Base-by-base conservation (phyloP, 2,329 filamentous ascomycete species). In the Diplodia corticola region DNA sequence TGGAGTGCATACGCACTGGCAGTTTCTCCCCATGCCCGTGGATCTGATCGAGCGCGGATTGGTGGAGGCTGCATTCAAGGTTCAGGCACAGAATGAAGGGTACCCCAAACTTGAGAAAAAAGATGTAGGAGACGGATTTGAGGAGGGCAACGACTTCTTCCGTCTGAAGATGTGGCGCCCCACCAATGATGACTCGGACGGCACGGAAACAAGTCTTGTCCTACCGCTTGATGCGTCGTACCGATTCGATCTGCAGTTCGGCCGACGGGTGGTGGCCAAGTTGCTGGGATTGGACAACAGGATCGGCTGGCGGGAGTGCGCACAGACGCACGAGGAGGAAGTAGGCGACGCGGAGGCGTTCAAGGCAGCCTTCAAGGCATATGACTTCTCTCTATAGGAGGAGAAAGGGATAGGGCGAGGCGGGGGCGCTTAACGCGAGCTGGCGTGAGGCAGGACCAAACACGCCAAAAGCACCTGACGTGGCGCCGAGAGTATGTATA, bases 1-100 rank as follows among this genome's bases (percentile, higher is more conserved):
- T 61, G 92, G 95, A 64, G 88, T 98, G 65, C 95, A 99, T 75
- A 85, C 89, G 1, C 94, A 98, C 74, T 97, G 93, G 95, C 96
- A 99, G 78, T 90, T 96, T 71, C 81, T 98, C 33, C 92, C 95
- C 0, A 82, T 96, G 0, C 86, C 90, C 0, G 81, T 85, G 0
- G 84, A 90, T 10, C 80, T 92, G 51, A 85, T 97, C 60, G 81
- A 80, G 22, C 87, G 88, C 54, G 91, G 91, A 0, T 82, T 96
- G 1, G 91, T 96, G 0, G 92, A 97, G 76, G 92, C 91, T 0
- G 94, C 89, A 0, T 97, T 99, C 80, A 89, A 89, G 63, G 91
- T 96, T 1, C 88, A 97, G 74, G 93, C 92, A 0, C 91, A 96
- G 75, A 96, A 96, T 55, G 75, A 85, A 24, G 76, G 82, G 44